Percentiles rank a stretch among this genome's conserved stretches.
Conservation (phyloP, 768 basidiomycete genomes). For the Leccinum ochraceum region DNA sequence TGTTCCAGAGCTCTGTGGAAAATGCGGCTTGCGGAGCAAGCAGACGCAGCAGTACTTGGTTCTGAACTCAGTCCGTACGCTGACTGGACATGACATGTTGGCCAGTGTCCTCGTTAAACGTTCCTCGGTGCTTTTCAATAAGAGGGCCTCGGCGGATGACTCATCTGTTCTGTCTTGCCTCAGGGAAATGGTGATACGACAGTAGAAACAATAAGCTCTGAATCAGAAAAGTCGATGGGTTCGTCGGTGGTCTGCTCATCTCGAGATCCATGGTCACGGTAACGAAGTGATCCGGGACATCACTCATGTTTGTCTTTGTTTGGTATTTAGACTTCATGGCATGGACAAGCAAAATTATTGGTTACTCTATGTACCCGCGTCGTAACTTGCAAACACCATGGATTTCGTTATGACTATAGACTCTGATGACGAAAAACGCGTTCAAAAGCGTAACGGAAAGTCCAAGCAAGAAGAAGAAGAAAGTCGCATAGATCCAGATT, state of each 20-base stretch:
- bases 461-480: conserved; percentile 47
- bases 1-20: neutral
- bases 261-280: too few relatives aligned
- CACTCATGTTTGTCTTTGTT: conserved; percentile 22
- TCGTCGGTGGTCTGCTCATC: neutral
- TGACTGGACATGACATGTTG: neutral
- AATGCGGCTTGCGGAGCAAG: neutral
- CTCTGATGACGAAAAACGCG: conserved; percentile 68
- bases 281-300: too few relatives aligned
- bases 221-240: neutral
- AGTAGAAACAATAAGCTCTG: neutral
- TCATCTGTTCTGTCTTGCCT: neutral
- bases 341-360: neutral
- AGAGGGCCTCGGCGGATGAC: neutral
- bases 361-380: neutral
- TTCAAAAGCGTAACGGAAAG: conserved; percentile 22
- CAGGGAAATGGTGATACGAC: neutral
- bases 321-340: conserved; percentile 2
- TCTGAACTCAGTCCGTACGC: neutral
- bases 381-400: conserved; percentile 16
- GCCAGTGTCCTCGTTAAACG: neutral
- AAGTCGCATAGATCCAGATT: conserved; percentile 73
- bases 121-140: neutral
- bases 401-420: conserved; percentile 87
- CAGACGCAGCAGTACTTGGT: neutral